Percentiles rank a stretch among this genome's conserved stretches.
phyloP scores from a whole-genome alignment of 192 early-diverging fungal species.

The Coemansia sp. region DNA sequence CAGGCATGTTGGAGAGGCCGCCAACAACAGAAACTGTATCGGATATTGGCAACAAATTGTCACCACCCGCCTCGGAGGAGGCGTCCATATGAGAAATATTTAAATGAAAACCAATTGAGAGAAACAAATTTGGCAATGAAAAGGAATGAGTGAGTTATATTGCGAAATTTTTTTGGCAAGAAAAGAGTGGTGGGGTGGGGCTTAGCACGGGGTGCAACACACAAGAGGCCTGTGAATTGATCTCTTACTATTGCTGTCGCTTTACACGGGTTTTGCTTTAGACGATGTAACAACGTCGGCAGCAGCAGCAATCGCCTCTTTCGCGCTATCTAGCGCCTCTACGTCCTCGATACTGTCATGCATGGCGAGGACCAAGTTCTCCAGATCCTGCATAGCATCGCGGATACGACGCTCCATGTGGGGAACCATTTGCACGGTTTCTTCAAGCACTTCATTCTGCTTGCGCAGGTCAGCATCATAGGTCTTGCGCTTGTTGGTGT shows the following conservation, averaged over 20 bases:
- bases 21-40: background rate
- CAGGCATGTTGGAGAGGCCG: background rate
- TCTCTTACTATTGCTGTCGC: background rate
- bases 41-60: background rate
- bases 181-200: background rate
- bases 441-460: conserved; percentile 57
- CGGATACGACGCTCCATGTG: conserved; percentile 47
- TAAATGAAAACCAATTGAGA: conserved; percentile 6
- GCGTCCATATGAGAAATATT: background rate
- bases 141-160: background rate
- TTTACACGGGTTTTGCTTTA: background rate
- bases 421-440: conserved; percentile 54
- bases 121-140: background rate
- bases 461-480: conserved; percentile 50
- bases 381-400: conserved; percentile 43
- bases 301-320: conserved; percentile 14
- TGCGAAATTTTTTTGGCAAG: background rate
- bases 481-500: conserved; percentile 18
- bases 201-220: background rate
- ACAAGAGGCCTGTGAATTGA: background rate
- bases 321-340: conserved; percentile 1
- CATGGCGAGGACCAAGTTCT: conserved; percentile 26
- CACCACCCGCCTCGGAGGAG: background rate
- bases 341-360: background rate
- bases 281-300: background rate